Evolutionary conservation across 768 basidiomycete species (phyloP), one percentile per base, ranked within the genome.

Genomic region (Mrakia gelida): DNA sequence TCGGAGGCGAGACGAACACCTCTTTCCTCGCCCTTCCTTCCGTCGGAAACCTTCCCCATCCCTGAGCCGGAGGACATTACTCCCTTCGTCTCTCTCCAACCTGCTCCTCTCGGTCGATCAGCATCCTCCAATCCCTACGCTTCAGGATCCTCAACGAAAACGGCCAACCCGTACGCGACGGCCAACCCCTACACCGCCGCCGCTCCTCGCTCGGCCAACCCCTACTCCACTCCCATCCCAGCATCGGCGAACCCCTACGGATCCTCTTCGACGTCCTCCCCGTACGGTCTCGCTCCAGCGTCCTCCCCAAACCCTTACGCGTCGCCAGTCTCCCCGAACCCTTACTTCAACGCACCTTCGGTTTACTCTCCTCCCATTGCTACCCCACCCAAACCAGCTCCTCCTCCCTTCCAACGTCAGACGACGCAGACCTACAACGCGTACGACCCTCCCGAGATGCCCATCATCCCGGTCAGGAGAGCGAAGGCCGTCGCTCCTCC

Each of bases 91-190:
- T 2, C 72, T 26, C 72, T 54, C 16, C 63, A 49, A 41, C 11
- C 62, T 43, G 16, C 32, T n/a, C 75, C 28, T 45, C 75, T 49
- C 34, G 9, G 32, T 10, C 67, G 70, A 26, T 52, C 54, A 18
- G 34, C 68, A 30, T 49, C 49, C n/a, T 32, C 75, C 13, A 75
- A 75, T 32, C 75, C 75, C 18, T 75, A 75, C 30, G 75, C 75
- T 15, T 75, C 75, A 8, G 67, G 61, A 56, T 23, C 23, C 11
- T n/a, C 16, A 32, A 65, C 77, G 28, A 59, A 52, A 16, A 68
- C 63, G 18, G 6, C 72, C 43, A 73, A 78, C 49, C 76, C 76
- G 1, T 77, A 77, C 76, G 63, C 62, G 61, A 72, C 76, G 2
- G 28, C 71, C 21, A 77, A 77, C 34, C 76, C 76, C 21, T 77